Evolutionary conservation across 129 eudicot genomes (phyloP).

Genomic region (Smallanthus sonchifolius): DNA sequence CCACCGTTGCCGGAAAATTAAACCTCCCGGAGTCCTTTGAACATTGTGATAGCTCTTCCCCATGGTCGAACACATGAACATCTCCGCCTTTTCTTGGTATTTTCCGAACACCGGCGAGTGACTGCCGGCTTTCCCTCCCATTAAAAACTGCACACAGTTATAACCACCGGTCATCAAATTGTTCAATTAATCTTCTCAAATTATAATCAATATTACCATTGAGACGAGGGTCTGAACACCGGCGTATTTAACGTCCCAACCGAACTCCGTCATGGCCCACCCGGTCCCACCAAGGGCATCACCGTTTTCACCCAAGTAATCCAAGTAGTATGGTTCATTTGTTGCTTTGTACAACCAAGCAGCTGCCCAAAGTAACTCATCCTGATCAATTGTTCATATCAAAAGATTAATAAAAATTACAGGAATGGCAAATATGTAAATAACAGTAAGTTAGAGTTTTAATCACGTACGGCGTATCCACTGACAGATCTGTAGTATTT

Average conservation of each 20-base stretch:
- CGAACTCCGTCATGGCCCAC: constrained; percentile 95
- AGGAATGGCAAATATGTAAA: background rate
- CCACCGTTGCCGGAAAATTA: constrained; percentile 84
- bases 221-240: constrained; percentile 94
- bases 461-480: constrained; percentile 75
- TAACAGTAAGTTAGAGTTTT: background rate
- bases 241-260: constrained; percentile 97
- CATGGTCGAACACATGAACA: constrained; percentile 86
- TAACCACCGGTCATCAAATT: background rate
- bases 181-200: too few species aligned
- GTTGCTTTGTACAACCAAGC: constrained; percentile 99
- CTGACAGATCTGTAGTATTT: constrained; percentile 95
- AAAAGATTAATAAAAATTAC: background rate
- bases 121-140: constrained; percentile 68
- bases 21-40: constrained; percentile 91
- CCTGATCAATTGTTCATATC: constrained; percentile 46
- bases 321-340: constrained; percentile 63
- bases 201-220: constrained; percentile 38
- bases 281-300: constrained; percentile 92
- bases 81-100: constrained; percentile 87
- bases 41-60: constrained; percentile 73
- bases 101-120: constrained; percentile 54
- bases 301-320: constrained; percentile 74
- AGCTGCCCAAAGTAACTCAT: constrained; percentile 94
- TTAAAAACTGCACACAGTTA: constrained; percentile 54